Conservation (phyloP, 2,329 filamentous ascomycete species). For the Paecilomyces dactylethromorphus region DNA sequence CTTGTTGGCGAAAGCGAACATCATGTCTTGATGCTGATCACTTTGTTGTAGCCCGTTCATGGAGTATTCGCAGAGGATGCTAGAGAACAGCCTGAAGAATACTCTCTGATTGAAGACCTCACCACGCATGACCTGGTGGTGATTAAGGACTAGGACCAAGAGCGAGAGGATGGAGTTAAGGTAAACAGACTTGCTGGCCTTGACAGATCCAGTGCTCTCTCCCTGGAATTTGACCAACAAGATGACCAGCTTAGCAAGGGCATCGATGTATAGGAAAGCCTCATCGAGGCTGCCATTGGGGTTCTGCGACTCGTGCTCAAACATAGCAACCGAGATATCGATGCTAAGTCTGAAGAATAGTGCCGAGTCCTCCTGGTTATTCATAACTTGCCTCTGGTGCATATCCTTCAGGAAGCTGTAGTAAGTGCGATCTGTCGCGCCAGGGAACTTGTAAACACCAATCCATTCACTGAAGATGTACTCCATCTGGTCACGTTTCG, state of each 20-base stretch:
- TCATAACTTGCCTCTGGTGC: constrained; percentile 66
- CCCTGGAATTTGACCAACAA: constrained; percentile 67
- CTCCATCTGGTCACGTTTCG: constrained; percentile 75
- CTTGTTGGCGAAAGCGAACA: constrained; percentile 64
- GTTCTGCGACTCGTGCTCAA: constrained; percentile 62
- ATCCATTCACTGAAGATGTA: constrained; percentile 98
- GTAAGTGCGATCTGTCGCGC: constrained; percentile 64
- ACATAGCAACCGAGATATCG: constrained; percentile 70
- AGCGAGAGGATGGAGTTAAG: constrained; percentile 72
- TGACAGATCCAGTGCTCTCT: constrained; percentile 52
- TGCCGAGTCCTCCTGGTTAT: constrained; percentile 67
- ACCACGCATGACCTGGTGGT: constrained; percentile 73
- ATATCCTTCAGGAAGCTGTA: constrained; percentile 78
- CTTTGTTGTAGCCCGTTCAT: constrained; percentile 51
- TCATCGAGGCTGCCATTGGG: constrained; percentile 55
- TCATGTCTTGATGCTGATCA: constrained; percentile 60
- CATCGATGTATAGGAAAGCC: constrained; percentile 64
- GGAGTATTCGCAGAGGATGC: constrained; percentile 70
- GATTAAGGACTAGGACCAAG: constrained; percentile 73
- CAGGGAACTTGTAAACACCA: constrained; percentile 69
- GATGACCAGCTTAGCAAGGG: constrained; percentile 72
- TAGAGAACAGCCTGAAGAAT: constrained; percentile 84
- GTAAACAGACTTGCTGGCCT: constrained; percentile 60
- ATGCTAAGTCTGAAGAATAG: constrained; percentile 75
- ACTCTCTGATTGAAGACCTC: constrained; percentile 81